Evolutionary conservation across 2,329 filamentous ascomycete genomes (phyloP).

Genomic region (Pseudogymnoascus sp.): DNA sequence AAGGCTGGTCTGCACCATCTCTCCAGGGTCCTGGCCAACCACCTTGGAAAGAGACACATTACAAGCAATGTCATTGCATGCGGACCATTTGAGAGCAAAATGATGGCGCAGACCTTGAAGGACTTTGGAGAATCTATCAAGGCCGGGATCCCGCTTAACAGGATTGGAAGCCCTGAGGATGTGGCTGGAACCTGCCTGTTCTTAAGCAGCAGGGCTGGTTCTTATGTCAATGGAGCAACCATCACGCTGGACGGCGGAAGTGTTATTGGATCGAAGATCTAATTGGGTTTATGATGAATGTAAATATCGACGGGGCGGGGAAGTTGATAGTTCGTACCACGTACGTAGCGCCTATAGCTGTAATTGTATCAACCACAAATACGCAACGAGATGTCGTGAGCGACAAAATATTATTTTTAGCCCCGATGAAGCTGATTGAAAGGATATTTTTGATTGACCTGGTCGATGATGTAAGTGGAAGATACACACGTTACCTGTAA

Average conservation of each 20-base stretch:
- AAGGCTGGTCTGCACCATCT: conserved; percentile 62
- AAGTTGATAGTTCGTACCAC: background rate
- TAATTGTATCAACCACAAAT: background rate
- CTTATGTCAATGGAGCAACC: conserved; percentile 59
- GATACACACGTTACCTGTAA: background rate
- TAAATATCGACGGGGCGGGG: background rate
- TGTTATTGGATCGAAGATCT: conserved; percentile 42
- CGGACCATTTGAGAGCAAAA: conserved; percentile 64
- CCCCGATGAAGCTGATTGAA: background rate
- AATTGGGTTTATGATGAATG: conserved; percentile 12
- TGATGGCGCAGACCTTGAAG: conserved; percentile 65
- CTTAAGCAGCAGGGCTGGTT: conserved; percentile 59
- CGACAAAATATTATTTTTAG: background rate
- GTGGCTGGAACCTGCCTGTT: conserved; percentile 68
- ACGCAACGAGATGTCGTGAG: background rate
- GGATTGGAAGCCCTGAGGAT: conserved; percentile 63
- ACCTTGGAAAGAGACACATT: conserved; percentile 53
- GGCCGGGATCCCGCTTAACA: conserved; percentile 54
- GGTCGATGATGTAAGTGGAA: background rate
- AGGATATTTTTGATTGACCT: background rate
- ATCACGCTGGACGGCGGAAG: conserved; percentile 56
- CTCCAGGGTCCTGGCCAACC: conserved; percentile 55
- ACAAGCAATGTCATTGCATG: conserved; percentile 65
- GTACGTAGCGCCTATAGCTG: background rate
- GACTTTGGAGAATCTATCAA: conserved; percentile 50